Conservation (phyloP, 768 basidiomycete species). For the Amanita thiersii region DNA sequence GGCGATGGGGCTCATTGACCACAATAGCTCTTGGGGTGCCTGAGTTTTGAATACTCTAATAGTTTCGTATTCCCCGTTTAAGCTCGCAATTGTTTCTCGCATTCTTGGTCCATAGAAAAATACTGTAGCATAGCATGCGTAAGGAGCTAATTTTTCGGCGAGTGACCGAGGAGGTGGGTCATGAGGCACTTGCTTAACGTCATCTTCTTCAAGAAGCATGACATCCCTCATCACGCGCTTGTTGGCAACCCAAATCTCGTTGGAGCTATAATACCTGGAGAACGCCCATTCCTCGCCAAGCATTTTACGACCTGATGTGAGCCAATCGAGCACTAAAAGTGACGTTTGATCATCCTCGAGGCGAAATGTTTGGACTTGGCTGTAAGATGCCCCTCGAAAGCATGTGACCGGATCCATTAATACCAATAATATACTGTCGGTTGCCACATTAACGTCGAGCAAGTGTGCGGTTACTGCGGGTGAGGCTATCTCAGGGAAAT, state of each 20-base stretch:
- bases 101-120: conserved; percentile 70
- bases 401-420: conserved; percentile 93
- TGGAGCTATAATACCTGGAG: conserved; percentile 74
- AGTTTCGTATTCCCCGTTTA: conserved; percentile 40
- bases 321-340: conserved; percentile 79
- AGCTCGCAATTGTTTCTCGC: conserved; percentile 32
- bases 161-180: conserved; percentile 37
- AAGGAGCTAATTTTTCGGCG: conserved; percentile 60
- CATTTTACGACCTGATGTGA: conserved; percentile 80
- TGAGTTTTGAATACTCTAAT: conserved; percentile 59
- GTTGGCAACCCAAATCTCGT: conserved; percentile 69
- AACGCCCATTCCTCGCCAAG: conserved; percentile 89
- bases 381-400: conserved; percentile 77
- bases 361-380: conserved; percentile 74
- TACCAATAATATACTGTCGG: conserved; percentile 57
- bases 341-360: conserved; percentile 49
- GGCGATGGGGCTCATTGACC: conserved; percentile 67
- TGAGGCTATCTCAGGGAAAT: background rate
- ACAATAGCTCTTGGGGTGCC: conserved; percentile 58
- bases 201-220: conserved; percentile 59
- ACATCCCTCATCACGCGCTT: conserved; percentile 68
- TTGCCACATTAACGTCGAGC: conserved; percentile 48
- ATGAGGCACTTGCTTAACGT: conserved; percentile 10
- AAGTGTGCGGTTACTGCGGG: conserved; percentile 46
- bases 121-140: conserved; percentile 85